Base-by-base conservation (phyloP, 106 monocot genomes). In the Dioscorea dumetorum region DNA sequence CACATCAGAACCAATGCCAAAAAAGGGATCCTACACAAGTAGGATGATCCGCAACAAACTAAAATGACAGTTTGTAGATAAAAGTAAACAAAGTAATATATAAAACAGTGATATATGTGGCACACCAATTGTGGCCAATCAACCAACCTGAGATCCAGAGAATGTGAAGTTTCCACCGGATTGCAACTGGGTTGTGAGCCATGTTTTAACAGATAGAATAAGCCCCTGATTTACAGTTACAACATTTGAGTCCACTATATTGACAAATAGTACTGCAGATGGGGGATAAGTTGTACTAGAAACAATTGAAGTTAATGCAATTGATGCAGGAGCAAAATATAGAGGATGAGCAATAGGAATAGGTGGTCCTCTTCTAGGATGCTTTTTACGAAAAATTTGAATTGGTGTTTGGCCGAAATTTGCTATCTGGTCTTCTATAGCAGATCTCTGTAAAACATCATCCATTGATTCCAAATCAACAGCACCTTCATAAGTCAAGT, bases 321-420 rank as follows among this genome's bases (percentile, higher is more conserved):
- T 93, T 58, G 99, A 99, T 62, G 88, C 82, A 61, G 93, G 99
- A 59, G 99, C 93, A 85, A 90, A 99, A 83, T 90, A 87, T 50
- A 99, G 71, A 56, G 93, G 99, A 83, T 87, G 92, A 17, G 81
- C 80, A 83, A 99, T 90, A 41, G 99, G 99, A 63, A 85, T 83
- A 33, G 99, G 99, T 66, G 87, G 90, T 2, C 99, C 99, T 77
- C 93, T 90, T 83, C 90, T 93, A 54, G 93, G 90, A 73, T 99
- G 99, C 59, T 90, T 99, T 63, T 99, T 99, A 31, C 92, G 88
- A 64, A 99, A 99, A 73, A 99, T 79, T 67, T 99, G 99, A 49
- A 99, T 85, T 48, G 99, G 99, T 48, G 99, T 93, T 62, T 99
- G 99, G n/a, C 99, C 99, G 78, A 99, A 99, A 81, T 99, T 99